A percentile compares a stretch with the other conserved stretches of the same genome.
Conservation (phyloP, 73 alveolate genomes). For the Paramecium pentaurelia region DNA sequence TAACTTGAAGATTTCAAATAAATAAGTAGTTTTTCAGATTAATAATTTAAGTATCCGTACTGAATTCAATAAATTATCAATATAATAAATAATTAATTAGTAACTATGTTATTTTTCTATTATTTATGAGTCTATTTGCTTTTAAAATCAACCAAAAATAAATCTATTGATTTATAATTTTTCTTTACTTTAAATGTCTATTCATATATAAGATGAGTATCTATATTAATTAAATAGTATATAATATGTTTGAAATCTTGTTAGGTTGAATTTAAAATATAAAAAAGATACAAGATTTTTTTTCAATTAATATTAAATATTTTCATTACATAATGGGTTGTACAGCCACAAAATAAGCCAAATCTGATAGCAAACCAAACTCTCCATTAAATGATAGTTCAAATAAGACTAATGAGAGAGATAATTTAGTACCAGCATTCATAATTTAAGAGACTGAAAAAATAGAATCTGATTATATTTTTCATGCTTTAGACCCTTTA, state of each 20-base stretch:
- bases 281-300: neutral
- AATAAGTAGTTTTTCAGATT: too few species aligned
- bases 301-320: neutral
- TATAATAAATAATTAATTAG: too few species aligned
- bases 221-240: neutral
- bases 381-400: neutral
- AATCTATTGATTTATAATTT: neutral
- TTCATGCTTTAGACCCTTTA: neutral
- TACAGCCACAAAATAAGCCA: neutral
- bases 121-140: neutral
- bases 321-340: neutral
- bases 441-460: neutral
- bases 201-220: neutral
- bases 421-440: neutral
- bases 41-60: neutral
- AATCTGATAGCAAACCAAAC: neutral
- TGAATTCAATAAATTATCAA: neutral
- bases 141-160: neutral
- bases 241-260: neutral
- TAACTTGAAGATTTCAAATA: too few species aligned
- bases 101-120: too few species aligned
- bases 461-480: neutral
- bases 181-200: neutral
- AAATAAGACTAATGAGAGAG: neutral
- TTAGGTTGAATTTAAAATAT: neutral